These are phyloP conservation scores for Ustilago trichophora DNA, from an alignment of 1,284 basidiomycete genomes.

Conservation along the genomic window DNA sequence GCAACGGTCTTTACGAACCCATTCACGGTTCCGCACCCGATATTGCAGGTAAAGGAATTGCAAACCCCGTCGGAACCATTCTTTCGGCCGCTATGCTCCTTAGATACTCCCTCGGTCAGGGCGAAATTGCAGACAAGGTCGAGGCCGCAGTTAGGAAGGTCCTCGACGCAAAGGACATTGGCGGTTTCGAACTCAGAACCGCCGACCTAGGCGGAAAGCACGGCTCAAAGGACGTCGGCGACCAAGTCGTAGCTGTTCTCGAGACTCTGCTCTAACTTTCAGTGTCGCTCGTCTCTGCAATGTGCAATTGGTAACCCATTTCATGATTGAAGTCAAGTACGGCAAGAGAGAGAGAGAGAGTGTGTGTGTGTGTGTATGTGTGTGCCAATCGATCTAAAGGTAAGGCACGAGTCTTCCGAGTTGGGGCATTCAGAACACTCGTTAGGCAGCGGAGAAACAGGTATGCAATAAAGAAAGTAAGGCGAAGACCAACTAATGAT, in stretches of 20 bases:
- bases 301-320: too few species aligned
- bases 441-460: too few species aligned
- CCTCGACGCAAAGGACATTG: slow-evolving; percentile 77
- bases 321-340: too few species aligned
- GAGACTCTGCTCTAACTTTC: slow-evolving; percentile 72
- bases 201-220: slow-evolving; percentile 86
- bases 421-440: too few species aligned
- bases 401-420: too few species aligned
- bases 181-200: slow-evolving; percentile 83
- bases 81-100: slow-evolving; percentile 94
- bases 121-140: slow-evolving; percentile 79
- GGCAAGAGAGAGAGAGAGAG: too few species aligned
- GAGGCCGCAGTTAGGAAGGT: slow-evolving; percentile 89
- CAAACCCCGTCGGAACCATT: slow-evolving; percentile 97
- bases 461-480: too few species aligned
- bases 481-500: too few species aligned
- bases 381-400: too few species aligned
- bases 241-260: slow-evolving; percentile 81
- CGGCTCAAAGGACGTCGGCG: slow-evolving; percentile 81
- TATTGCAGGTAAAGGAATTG: slow-evolving; percentile 92
- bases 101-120: slow-evolving; percentile 87
- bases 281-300: too few species aligned
- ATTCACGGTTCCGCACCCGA: slow-evolving; percentile 83
- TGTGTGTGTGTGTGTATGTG: too few species aligned
- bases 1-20: slow-evolving; percentile 91